phyloP scores from a whole-genome alignment of 257 asterid genomes.

The Fraxinus americana region DNA sequence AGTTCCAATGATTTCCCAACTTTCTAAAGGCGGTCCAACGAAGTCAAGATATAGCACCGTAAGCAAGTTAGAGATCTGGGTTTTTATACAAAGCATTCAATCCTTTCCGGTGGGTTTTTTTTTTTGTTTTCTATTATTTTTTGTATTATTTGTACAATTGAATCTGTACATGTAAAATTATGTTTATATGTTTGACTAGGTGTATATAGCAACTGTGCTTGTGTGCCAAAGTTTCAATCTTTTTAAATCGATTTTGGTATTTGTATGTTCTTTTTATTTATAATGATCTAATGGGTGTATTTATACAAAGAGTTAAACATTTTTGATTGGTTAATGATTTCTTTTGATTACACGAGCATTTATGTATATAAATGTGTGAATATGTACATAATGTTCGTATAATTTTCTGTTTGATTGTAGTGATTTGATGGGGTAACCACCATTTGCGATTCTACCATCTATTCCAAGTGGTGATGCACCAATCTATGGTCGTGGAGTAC shows the following conservation, averaged over 20 bases:
- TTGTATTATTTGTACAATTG: background rate
- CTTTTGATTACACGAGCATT: background rate
- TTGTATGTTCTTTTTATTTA: background rate
- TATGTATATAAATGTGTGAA: too few relatives aligned
- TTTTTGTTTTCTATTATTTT: background rate
- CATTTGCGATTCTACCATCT: too few relatives aligned
- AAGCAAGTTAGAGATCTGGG: too few relatives aligned
- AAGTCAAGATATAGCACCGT: too few relatives aligned
- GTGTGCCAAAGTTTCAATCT: background rate
- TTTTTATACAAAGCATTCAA: background rate
- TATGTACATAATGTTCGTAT: too few relatives aligned
- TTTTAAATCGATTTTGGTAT: background rate
- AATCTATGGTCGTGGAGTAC: too few relatives aligned
- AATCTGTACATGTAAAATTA: background rate
- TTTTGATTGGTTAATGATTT: background rate
- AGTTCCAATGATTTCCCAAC: too few relatives aligned
- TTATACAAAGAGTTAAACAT: background rate
- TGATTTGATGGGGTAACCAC: too few relatives aligned
- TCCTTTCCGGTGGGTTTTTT: too few relatives aligned
- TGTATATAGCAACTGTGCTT: background rate
- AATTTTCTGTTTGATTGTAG: too few relatives aligned
- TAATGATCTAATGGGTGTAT: background rate
- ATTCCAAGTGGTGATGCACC: too few relatives aligned
- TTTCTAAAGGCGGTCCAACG: too few relatives aligned
- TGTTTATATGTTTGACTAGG: conserved; percentile 12